Conservation (phyloP, 2,329 filamentous ascomycete species). For the Malbranchea zuffiana region DNA sequence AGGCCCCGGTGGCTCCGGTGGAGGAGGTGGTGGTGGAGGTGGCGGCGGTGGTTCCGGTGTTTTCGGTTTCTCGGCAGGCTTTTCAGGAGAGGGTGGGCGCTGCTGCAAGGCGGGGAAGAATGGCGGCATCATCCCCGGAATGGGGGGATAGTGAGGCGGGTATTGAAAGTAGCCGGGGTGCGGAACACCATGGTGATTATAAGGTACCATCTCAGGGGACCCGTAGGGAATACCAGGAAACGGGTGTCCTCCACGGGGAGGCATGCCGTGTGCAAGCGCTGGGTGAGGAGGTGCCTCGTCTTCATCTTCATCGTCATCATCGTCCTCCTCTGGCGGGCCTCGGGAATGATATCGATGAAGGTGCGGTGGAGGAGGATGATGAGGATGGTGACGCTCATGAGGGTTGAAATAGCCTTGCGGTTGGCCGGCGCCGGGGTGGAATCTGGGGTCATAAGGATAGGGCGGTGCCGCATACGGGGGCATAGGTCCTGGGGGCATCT, state of each 20-base stretch:
- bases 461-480: slow-evolving; percentile 2
- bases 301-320: slow-evolving; percentile 22
- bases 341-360: slow-evolving; percentile 11
- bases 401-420: slow-evolving; percentile 12
- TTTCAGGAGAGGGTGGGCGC: slow-evolving; percentile 24
- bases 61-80: slow-evolving; percentile 16
- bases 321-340: neutral
- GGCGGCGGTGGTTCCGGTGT: slow-evolving; percentile 19
- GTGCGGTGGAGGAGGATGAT: slow-evolving; percentile 9
- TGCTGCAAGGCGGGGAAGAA: slow-evolving; percentile 30
- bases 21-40: slow-evolving; percentile 19
- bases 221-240: slow-evolving; percentile 10
- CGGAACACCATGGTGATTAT: slow-evolving; percentile 20
- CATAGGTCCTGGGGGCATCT: too few relatives aligned
- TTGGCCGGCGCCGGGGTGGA: slow-evolving; percentile 10
- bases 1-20: slow-evolving; percentile 26
- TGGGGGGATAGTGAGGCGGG: slow-evolving; percentile 14
- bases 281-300: slow-evolving; percentile 22
- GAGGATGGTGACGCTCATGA: slow-evolving; percentile 12
- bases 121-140: slow-evolving; percentile 26
- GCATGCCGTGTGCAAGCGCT: slow-evolving; percentile 21
- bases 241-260: slow-evolving; percentile 17
- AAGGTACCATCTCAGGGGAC: slow-evolving; percentile 30
- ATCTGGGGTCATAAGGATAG: slow-evolving; percentile 13
- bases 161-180: slow-evolving; percentile 19